Evolutionary conservation across 1,284 basidiomycete genomes (phyloP), one percentile per base, ranked within the genome.

Genomic region (Phaffia rhodozyma): DNA sequence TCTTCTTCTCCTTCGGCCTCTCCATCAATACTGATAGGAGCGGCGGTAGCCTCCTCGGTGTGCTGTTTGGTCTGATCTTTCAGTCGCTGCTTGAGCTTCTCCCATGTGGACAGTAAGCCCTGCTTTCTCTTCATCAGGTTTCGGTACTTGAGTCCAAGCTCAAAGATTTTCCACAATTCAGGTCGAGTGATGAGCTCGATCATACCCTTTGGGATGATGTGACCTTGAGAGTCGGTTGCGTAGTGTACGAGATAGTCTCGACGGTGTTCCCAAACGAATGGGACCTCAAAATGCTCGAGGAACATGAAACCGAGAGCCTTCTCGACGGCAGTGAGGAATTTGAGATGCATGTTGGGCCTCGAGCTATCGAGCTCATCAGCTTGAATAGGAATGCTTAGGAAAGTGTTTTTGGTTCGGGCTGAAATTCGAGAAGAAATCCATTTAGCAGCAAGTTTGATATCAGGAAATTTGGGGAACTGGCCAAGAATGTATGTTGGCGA

Each of bases 211-310:
- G 64, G 60, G 3, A 30, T 30, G 38, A 57, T 49, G 27, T 51
- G 49, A 49, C 56, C 34, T 29, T 55, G 38, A 16, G 38, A 43
- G 29, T 62, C 61, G 20, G 32, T 27, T 43, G 66, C 69, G 62
- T 89, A 86, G 73, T 86, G 83, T 53, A 84, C 85, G 70, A 94
- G 85, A 72, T 89, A 86, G 74, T 98, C 96, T 58, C 89, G 84
- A 71, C 91, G 89, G 78, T 97, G 91, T 32, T 86, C 84, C 85
- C 87, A 97, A 68, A 99, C 85, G 75, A 92, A 96, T 0, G 96
- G 91, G 9, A 96, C 91, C 73, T 99, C 96, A 68, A 89, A 75
- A 68, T 89, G 83, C 60, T 92, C 84, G 60, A 91, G 79, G 74
- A 97, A 92, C 67, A 98, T 81, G 74, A 86, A 89, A 53, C 85